Evolutionary conservation across 805 yeast species (phyloP).

Genomic region (Yarrowia hollandica): DNA sequence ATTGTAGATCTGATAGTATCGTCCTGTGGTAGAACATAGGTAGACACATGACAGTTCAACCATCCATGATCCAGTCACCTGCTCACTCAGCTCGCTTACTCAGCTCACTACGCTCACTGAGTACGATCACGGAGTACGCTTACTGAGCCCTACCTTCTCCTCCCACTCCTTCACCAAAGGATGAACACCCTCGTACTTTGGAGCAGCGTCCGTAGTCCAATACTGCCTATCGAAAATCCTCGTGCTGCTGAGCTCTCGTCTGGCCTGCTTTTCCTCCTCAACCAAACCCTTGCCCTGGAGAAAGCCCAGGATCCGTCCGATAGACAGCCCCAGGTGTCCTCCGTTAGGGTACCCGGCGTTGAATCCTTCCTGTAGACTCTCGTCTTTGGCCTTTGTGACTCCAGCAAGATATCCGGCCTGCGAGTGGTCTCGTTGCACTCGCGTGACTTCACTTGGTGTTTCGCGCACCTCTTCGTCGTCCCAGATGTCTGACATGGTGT

Average conservation of each 20-base stretch:
- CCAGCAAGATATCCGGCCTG: conserved; percentile 88
- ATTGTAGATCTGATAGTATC: no score
- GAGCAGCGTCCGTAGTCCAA: conserved; percentile 48
- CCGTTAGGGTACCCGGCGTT: conserved; percentile 79
- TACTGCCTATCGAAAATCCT: conserved; percentile 55
- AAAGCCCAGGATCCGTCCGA: conserved; percentile 64
- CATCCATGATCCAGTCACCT: no score
- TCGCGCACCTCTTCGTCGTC: conserved; percentile 20
- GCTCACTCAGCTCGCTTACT: neutral
- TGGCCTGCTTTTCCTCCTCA: conserved; percentile 40
- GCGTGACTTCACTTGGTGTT: conserved; percentile 23
- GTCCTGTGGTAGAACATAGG: no score
- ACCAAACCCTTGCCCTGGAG: conserved; percentile 46
- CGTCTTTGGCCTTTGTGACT: conserved; percentile 63
- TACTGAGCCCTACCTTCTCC: conserved; percentile 2
- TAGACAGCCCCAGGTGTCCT: conserved; percentile 61
- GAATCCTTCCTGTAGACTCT: conserved; percentile 73
- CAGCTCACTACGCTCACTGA: no score
- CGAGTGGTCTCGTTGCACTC: conserved; percentile 54
- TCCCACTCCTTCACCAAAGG: conserved; percentile 53
- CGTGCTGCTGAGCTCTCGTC: conserved; percentile 57
- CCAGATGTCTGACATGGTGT: conserved; percentile 25
- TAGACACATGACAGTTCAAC: no score
- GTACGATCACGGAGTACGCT: neutral
- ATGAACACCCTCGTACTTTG: conserved; percentile 40